These are phyloP conservation scores for Penicillium ucsense DNA, from an alignment of 495 filamentous ascomycete genomes.

Conservation along the genomic window DNA sequence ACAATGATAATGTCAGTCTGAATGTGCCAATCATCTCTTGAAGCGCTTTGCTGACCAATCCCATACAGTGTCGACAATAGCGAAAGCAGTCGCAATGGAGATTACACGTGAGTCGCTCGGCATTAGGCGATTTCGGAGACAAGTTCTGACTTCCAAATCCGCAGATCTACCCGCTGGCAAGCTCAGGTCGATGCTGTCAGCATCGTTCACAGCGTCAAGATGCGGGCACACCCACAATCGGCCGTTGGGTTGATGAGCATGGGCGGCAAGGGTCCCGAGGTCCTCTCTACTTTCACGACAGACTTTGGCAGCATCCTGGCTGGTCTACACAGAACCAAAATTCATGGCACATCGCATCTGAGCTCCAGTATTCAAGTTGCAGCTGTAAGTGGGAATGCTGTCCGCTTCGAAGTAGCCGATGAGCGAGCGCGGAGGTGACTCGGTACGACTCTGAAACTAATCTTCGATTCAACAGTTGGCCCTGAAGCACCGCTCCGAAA, in stretches of 20 bases:
- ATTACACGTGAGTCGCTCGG: slow-evolving; percentile 52
- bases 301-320: slow-evolving; percentile 93
- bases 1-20: slow-evolving; percentile 61
- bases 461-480: slow-evolving; percentile 54
- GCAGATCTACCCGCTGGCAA: slow-evolving; percentile 82
- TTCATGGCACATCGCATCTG: slow-evolving; percentile 75
- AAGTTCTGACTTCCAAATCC: slow-evolving; percentile 10
- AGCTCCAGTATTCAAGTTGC: slow-evolving; percentile 92
- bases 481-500: slow-evolving; percentile 97
- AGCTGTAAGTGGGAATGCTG: slow-evolving; percentile 49
- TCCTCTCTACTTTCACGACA: slow-evolving; percentile 87
- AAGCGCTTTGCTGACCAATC: slow-evolving; percentile 16
- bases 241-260: slow-evolving; percentile 98
- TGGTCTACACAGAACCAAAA: slow-evolving; percentile 89
- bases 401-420: neutral
- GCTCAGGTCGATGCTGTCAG: slow-evolving; percentile 91
- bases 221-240: slow-evolving; percentile 88
- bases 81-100: slow-evolving; percentile 94
- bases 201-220: slow-evolving; percentile 90
- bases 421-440: neutral
- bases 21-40: slow-evolving; percentile 7
- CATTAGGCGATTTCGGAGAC: neutral
- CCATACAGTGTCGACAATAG: slow-evolving; percentile 80
- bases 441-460: neutral
- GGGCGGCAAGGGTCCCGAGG: slow-evolving; percentile 93